These are phyloP conservation scores for Dichotomopilus funicola DNA, from an alignment of 2,329 filamentous ascomycete genomes.

Conservation along the genomic window DNA sequence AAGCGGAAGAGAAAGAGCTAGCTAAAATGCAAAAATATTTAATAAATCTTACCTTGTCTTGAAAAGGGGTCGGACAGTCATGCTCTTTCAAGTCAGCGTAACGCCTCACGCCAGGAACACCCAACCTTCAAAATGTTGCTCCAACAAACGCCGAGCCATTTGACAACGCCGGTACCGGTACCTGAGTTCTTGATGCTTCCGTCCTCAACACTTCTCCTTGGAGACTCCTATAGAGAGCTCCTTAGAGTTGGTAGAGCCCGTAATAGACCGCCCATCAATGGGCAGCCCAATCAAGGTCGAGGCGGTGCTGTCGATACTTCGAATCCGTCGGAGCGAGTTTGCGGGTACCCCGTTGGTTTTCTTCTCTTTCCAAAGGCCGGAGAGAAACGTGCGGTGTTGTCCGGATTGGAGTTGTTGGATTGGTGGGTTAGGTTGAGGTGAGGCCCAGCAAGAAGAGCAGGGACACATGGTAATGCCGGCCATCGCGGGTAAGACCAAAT, in stretches of 20 bases:
- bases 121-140: too few relatives aligned
- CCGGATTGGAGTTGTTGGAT: background rate
- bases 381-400: background rate
- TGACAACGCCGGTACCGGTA: too few relatives aligned
- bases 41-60: too few relatives aligned
- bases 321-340: conserved; percentile 4
- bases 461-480: conserved; percentile 19
- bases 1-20: too few relatives aligned
- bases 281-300: conserved; percentile 12
- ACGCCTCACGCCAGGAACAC: too few relatives aligned
- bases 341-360: background rate
- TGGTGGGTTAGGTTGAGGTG: background rate
- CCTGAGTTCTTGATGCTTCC: background rate
- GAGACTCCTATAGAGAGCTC: too few relatives aligned
- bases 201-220: background rate
- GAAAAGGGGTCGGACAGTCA: too few relatives aligned
- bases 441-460: conserved; percentile 17
- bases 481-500: too few relatives aligned
- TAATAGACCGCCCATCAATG: background rate
- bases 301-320: conserved; percentile 8
- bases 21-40: too few relatives aligned
- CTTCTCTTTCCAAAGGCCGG: background rate
- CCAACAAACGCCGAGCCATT: background rate
- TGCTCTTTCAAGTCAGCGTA: too few relatives aligned
- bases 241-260: too few relatives aligned